A percentile compares a stretch with the other conserved stretches of the same genome.
These are phyloP conservation scores for Pseudonitzschia pungens DNA, from an alignment of 108 stramenopile species.

Conservation along the genomic window DNA sequence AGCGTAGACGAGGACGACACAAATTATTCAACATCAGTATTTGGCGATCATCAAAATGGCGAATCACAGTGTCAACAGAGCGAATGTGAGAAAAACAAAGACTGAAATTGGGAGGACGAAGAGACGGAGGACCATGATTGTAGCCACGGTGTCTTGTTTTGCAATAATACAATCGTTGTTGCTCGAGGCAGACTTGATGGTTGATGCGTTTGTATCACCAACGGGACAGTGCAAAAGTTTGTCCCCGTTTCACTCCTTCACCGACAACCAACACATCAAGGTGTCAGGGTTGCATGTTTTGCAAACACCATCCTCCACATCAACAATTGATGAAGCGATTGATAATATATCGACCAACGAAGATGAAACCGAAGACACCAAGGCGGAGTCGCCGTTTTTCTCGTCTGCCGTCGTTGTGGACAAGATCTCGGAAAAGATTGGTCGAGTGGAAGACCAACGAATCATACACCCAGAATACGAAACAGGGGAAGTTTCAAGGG, in stretches of 20 bases:
- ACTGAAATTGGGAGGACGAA: neutral
- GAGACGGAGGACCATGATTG: neutral
- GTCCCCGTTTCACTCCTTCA: neutral
- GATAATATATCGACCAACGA: neutral
- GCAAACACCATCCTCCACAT: neutral
- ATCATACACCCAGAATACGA: conserved; percentile 51
- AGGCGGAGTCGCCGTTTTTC: neutral
- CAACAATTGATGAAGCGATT: neutral
- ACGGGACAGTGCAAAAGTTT: neutral
- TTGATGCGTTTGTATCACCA: neutral
- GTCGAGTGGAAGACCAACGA: conserved; percentile 62
- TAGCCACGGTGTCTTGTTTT: conserved; percentile 1
- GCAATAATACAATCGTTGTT: neutral
- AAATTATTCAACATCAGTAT: too few species aligned
- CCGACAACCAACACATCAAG: neutral
- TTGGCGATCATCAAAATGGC: neutral
- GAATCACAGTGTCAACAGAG: neutral
- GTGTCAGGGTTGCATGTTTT: neutral
- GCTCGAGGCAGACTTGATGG: conserved; percentile 1
- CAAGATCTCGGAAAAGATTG: conserved; percentile 54
- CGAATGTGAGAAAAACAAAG: neutral
- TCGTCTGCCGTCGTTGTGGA: neutral
- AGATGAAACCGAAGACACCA: neutral
- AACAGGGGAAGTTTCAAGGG: conserved; percentile 51
- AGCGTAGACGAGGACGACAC: too few species aligned